phyloP scores from a whole-genome alignment of 768 basidiomycete species.

The Pleurotus tuoliensis region DNA sequence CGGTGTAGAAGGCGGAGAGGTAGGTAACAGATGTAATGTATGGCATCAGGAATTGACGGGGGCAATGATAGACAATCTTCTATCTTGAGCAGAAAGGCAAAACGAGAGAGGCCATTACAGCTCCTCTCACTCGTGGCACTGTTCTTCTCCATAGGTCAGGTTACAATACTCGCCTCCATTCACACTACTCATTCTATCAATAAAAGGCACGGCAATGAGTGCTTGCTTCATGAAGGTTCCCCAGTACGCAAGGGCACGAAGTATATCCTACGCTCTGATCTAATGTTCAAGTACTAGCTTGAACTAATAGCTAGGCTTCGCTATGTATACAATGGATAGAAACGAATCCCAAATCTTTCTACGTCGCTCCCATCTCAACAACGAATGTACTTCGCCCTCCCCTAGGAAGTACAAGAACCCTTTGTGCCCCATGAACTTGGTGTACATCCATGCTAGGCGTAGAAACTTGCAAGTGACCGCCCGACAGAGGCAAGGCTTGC shows the following conservation, averaged over 20 bases:
- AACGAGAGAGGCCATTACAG: conserved; percentile 42
- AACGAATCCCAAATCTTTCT: background rate
- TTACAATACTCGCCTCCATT: background rate
- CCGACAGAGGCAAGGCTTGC: conserved; percentile 50
- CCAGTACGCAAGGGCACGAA: conserved; percentile 57
- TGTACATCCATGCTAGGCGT: conserved; percentile 69
- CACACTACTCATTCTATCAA: background rate
- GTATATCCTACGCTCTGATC: conserved; percentile 69
- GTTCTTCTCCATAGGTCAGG: conserved; percentile 62
- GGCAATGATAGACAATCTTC: conserved; percentile 55
- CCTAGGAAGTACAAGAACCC: conserved; percentile 76
- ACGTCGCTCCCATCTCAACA: conserved; percentile 57
- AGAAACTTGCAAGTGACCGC: conserved; percentile 50
- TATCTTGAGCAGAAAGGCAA: conserved; percentile 54
- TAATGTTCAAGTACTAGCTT: conserved; percentile 55
- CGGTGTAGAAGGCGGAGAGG: conserved; percentile 70
- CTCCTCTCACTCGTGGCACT: conserved; percentile 56
- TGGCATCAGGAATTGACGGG: background rate
- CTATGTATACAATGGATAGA: background rate
- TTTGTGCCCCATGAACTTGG: conserved; percentile 82
- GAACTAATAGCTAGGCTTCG: background rate
- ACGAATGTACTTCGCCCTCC: conserved; percentile 81
- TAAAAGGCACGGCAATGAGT: conserved; percentile 64
- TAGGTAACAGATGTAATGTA: conserved; percentile 17
- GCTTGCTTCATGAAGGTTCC: conserved; percentile 70